phyloP scores from a whole-genome alignment of 169 alveolate genomes.

The Eimeria sp. region DNA sequence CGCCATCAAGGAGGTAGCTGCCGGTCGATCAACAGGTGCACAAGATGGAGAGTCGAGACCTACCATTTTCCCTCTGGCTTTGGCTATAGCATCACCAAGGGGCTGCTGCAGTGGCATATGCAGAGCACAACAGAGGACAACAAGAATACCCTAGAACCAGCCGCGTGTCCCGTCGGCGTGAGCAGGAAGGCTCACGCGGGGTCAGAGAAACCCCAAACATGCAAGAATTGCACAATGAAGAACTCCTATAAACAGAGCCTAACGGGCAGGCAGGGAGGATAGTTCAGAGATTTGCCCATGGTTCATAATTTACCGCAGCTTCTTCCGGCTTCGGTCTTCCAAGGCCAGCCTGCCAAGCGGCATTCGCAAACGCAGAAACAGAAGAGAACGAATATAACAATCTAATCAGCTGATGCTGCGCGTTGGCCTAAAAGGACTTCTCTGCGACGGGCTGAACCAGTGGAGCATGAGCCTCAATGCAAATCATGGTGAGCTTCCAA shows the following conservation, averaged over 20 bases:
- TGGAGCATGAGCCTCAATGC: neutral
- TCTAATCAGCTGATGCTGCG: neutral
- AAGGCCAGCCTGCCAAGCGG: neutral
- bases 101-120: neutral
- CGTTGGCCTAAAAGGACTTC: neutral
- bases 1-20: neutral
- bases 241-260: neutral
- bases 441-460: too few relatives aligned
- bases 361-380: too few relatives aligned
- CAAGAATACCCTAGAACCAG: neutral
- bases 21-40: neutral
- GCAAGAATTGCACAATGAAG: neutral
- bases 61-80: neutral
- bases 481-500: neutral
- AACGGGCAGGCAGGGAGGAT: neutral
- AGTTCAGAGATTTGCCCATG: too few relatives aligned
- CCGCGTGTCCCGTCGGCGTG: neutral
- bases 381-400: neutral
- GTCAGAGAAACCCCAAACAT: neutral
- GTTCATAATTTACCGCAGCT: too few relatives aligned
- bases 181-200: neutral
- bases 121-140: neutral
- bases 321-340: neutral
- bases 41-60: neutral
- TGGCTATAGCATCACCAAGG: neutral